These are phyloP conservation scores for Allomyces javanicus DNA, from an alignment of 192 early-diverging fungal species.

Conservation along the genomic window DNA sequence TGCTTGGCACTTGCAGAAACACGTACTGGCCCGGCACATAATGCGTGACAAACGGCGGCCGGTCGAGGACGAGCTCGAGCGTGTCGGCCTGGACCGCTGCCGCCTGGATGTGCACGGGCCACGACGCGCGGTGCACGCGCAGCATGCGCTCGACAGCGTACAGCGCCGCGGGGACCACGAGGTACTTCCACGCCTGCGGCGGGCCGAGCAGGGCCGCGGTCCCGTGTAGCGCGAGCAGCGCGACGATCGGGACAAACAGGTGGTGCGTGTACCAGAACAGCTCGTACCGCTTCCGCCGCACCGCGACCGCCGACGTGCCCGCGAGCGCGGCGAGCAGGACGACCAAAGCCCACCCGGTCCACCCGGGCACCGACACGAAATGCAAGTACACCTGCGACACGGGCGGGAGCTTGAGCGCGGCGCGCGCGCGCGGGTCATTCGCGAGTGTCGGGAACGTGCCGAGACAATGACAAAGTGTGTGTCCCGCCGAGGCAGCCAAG, in stretches of 20 bases:
- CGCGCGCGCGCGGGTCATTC: neutral
- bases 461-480: neutral
- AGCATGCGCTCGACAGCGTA: slow-evolving; percentile 43
- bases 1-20: slow-evolving; percentile 45
- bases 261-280: slow-evolving; percentile 65
- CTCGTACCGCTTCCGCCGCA: slow-evolving; percentile 44
- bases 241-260: slow-evolving; percentile 44
- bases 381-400: neutral
- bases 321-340: neutral
- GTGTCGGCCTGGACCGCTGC: slow-evolving; percentile 49
- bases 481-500: neutral
- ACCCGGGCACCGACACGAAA: neutral
- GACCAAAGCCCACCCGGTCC: neutral
- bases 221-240: slow-evolving; percentile 46
- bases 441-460: neutral
- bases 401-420: neutral
- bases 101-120: slow-evolving; percentile 28
- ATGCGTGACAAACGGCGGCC: slow-evolving; percentile 16
- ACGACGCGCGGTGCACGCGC: slow-evolving; percentile 33
- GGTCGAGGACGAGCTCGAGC: slow-evolving; percentile 48
- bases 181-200: slow-evolving; percentile 34
- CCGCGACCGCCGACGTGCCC: slow-evolving; percentile 8
- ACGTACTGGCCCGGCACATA: slow-evolving; percentile 51
- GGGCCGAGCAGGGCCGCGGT: slow-evolving; percentile 59
- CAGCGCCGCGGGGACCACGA: slow-evolving; percentile 26